Base-by-base conservation (phyloP, 139 green algal genomes). In the Auxenochlorella pyrenoidosa region DNA sequence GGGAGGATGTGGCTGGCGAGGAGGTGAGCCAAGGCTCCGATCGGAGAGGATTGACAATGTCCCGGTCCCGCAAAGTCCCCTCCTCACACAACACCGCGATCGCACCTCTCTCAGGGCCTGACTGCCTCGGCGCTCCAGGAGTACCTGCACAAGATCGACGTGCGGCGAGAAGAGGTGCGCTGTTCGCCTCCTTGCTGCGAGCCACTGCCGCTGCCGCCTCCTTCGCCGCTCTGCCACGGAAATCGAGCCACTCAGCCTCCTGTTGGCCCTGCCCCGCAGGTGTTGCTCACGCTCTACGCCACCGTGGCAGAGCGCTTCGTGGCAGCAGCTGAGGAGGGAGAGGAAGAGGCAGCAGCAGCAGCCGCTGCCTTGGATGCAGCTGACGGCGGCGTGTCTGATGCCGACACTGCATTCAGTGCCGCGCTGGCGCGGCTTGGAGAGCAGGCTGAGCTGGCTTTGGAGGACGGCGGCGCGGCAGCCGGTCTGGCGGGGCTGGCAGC, bases 131-230 rank as follows among this genome's bases (percentile, higher is more conserved):
- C 71, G 2, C 40, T 90, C 26, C 75, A 88, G 30, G 79, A 90
- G 70, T 47, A 19, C 3, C 30, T 88, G 36, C 65, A 80, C 75
- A 75, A 76, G 38, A 54, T 90, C 28, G 83, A 88, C 38, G 83
- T 90, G 36, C 87, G 87, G 5, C 47, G 71, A 22, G 87, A 90
- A 22, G 87, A 90, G 79, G 79, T 87, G 60, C 72, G 72, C 38
- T 30, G 8, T 10, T 54, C 10, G 47, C 47, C 63, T 36, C 1
- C 1, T 71, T 63, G 54, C 54, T 63, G 54, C 13, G 6, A 10
- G 34, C 68, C 22, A 30, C 16, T 68, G 70, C 70, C 72, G 76
- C 75, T 44, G 40, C 51, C 58, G 34, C 41, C n/a, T 21, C 19
- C 28, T 32, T 36, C 58, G 22, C 28, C 34, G 79, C 79, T 16